Evolutionary conservation across 2,329 filamentous ascomycete species (phyloP), one percentile per base, ranked within the genome.

Genomic region (Monascus ruber): DNA sequence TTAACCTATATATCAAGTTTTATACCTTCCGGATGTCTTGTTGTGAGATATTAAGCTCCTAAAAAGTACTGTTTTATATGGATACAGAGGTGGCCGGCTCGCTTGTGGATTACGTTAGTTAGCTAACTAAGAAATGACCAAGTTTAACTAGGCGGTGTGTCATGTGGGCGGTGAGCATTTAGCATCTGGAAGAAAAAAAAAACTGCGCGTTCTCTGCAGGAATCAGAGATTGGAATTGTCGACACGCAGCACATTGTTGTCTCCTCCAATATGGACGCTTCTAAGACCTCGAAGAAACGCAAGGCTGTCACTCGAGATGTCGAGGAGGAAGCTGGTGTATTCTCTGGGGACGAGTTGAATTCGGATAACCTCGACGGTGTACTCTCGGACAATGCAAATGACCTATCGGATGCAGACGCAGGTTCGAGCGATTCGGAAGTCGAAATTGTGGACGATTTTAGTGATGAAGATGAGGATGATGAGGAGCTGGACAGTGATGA

Each of bases 261-360:
- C 17, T 17, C 3, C 11, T 4, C 43, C 46, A 49, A 42, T 41
- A 65, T 65, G 62, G 51, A 55, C 44, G 45, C 50, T 39, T 49
- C 50, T 47, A 61, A 65, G 42, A 52, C 59, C 34, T 68, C 64
- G 27, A 71, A 74, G 58, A 84, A 84, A 68, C 76, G 81, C 48
- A 84, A 83, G 62, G 74, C 74, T 44, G 69, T 76, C 17, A 72
- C 69, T 24, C 68, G 68, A 27, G 74, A 77, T 49, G 63, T 69
- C 11, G 64, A 69, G 35, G 65, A 66, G 42, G 59, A 63, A 36
- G 62, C 67, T 9, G 67, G 73, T 44, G 60, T 68, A 2, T 70
- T 71, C 41, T 78, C 74, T 24, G 79, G 79, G 27, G 72, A 77
- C 48, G 79, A 82, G 48, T 73, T 81, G 50, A 59, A 60, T 42